Conservation (phyloP, 805 yeast species). For the Saturnispora diversa region DNA sequence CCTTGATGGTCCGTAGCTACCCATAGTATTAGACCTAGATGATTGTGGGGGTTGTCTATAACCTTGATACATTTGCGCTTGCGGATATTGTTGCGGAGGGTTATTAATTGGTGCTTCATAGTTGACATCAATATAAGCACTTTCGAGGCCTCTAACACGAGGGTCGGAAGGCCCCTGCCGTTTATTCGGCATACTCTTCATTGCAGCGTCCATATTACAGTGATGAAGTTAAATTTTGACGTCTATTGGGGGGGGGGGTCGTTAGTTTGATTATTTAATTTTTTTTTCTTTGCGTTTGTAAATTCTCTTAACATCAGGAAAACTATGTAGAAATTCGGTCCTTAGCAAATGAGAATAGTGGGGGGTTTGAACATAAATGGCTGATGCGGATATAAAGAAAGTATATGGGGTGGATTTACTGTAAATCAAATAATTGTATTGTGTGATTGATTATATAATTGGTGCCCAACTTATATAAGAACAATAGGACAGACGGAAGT, state of each 20-base stretch:
- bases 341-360: no score
- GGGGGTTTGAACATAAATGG: no score
- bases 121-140: conserved; percentile 39
- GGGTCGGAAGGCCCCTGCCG: conserved; percentile 1
- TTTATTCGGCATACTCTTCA: conserved; percentile 3
- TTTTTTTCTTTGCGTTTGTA: neutral
- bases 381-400: no score
- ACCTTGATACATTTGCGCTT: conserved; percentile 7
- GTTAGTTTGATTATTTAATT: neutral
- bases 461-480: no score
- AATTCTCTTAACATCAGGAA: no score
- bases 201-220: conserved; percentile 11
- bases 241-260: neutral
- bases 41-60: conserved; percentile 7
- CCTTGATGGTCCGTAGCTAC: neutral
- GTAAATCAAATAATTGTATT: no score
- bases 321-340: no score
- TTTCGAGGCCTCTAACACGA: conserved; percentile 24
- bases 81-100: conserved; percentile 16
- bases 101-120: conserved; percentile 32
- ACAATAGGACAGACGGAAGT: no score
- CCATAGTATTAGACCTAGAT: conserved; percentile 8
- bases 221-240: neutral
- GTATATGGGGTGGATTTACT: no score
- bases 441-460: no score